These are phyloP conservation scores for Trichomonascus vanleenenianus DNA, from an alignment of 805 yeast genomes.

Conservation along the genomic window DNA sequence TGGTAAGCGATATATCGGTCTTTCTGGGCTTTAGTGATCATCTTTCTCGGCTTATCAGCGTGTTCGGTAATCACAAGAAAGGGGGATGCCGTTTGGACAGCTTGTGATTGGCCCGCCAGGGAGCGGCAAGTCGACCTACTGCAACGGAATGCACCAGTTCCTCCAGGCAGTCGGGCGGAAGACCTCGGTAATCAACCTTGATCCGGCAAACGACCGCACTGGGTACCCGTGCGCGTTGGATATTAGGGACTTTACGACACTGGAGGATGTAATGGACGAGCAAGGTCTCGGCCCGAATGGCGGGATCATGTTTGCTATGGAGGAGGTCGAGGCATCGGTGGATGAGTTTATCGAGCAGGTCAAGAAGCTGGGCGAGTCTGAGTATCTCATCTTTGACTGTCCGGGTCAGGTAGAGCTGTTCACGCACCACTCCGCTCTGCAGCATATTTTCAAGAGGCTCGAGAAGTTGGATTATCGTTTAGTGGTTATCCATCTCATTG, in stretches of 20 bases:
- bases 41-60: too few species aligned
- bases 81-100: conserved; percentile 52
- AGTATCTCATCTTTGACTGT: conserved; percentile 75
- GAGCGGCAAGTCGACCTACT: conserved; percentile 91
- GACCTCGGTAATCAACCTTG: conserved; percentile 76
- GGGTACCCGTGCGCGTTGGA: conserved; percentile 71
- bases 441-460: conserved; percentile 55
- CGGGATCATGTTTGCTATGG: conserved; percentile 83
- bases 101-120: conserved; percentile 98
- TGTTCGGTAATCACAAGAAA: not conserved
- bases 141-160: conserved; percentile 87
- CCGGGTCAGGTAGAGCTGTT: conserved; percentile 96
- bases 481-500: conserved; percentile 74
- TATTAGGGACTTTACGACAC: conserved; percentile 64
- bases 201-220: conserved; percentile 77
- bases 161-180: conserved; percentile 90
- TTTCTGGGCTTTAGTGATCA: too few species aligned
- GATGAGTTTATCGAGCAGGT: conserved; percentile 54
- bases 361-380: conserved; percentile 45
- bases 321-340: conserved; percentile 43
- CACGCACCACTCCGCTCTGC: conserved; percentile 77
- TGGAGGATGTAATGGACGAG: conserved; percentile 73
- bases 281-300: conserved; percentile 80
- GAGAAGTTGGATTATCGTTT: conserved; percentile 59
- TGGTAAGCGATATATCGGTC: not conserved